Percentiles rank a stretch among this genome's conserved stretches.
Evolutionary conservation across 179 eudicot genomes (phyloP).

Genomic region (Corrigiola litoralis): DNA sequence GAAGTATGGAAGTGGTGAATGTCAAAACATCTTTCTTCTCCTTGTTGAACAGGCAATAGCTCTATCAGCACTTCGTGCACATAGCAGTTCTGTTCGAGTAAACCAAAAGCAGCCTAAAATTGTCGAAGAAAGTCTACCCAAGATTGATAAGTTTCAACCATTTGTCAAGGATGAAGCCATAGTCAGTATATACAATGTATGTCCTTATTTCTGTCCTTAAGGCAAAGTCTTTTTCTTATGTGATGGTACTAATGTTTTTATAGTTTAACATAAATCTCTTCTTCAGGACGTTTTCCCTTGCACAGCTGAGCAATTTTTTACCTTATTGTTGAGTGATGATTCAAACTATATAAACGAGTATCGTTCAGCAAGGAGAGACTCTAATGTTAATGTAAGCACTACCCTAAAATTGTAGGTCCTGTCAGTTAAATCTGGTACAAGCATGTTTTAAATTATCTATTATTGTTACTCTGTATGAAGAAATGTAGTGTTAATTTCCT

Average conservation of each 20-base stretch:
- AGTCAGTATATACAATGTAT: constrained; percentile 56
- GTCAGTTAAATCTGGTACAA: neutral
- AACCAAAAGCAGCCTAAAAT: constrained; percentile 36
- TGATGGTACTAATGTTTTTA: neutral
- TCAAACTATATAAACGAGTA: constrained; percentile 64
- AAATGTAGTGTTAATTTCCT: neutral
- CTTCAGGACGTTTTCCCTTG: constrained; percentile 67
- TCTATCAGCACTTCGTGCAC: constrained; percentile 80
- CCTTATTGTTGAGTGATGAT: constrained; percentile 61
- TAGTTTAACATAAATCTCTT: constrained; percentile 5
- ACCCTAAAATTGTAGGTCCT: neutral
- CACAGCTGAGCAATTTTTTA: constrained; percentile 79
- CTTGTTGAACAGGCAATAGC: constrained; percentile 53
- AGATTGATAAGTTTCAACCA: constrained; percentile 57
- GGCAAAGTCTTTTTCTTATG: neutral
- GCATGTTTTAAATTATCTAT: neutral
- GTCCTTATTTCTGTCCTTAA: neutral
- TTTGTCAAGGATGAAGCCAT: constrained; percentile 84
- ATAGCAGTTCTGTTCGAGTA: constrained; percentile 63
- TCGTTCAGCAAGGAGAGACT: constrained; percentile 70
- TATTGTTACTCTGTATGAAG: neutral
- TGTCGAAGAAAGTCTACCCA: constrained; percentile 49
- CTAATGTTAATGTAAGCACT: constrained; percentile 70
- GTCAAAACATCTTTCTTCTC: constrained; percentile 8
- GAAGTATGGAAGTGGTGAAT: neutral